Evolutionary conservation across 2,329 filamentous ascomycete genomes (phyloP), one percentile per base, ranked within the genome.

Genomic region (Elsinoe batatas): DNA sequence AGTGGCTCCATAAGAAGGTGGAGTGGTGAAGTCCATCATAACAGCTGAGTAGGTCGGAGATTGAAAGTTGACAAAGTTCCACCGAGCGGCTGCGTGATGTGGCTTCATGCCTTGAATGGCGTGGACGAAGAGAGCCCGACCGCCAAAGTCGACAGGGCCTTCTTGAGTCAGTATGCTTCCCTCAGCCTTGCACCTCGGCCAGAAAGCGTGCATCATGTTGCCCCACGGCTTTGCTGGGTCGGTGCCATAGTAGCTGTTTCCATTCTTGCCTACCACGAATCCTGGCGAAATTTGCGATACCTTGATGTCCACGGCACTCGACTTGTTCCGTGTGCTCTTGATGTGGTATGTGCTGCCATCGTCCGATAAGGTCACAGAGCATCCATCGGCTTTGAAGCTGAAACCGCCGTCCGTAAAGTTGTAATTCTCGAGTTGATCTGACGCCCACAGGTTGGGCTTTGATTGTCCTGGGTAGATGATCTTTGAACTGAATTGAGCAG

Each of bases 101-200:
- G 93, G 93, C 79, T 98, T 98, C 91, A 97, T 97, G 69, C 91
- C 93, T 74, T 97, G 93, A 51, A 97, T 75, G 38, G 89, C 91
- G 70, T 93, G 86, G 62, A 85, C 78, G 72, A 90, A 91, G 65
- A 94, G 76, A 32, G 84, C 90, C 60, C 78, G 81, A 57, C 91
- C 91, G 65, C 82, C 85, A 69, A 95, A 83, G 69, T 95, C 85
- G 59, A 95, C 77, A 36, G 86, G 82, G 47, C 89, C 88, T 33
- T 88, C 83, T 64, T 87, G 80, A 58, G 90, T 95, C 60, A 87
- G 82, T 69, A 97, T 89, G 62, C 80, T 87, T 53, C 93, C 93
- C 71, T 91, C 86, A 11, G 85, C 82, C 46, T 76, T 78, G 71
- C 88, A 93, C 62, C 91, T 81, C 32, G 93, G 91, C 93, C 93